These are phyloP conservation scores for Beauveria sp. DNA, from an alignment of 2,329 filamentous ascomycete species.

Conservation along the genomic window DNA sequence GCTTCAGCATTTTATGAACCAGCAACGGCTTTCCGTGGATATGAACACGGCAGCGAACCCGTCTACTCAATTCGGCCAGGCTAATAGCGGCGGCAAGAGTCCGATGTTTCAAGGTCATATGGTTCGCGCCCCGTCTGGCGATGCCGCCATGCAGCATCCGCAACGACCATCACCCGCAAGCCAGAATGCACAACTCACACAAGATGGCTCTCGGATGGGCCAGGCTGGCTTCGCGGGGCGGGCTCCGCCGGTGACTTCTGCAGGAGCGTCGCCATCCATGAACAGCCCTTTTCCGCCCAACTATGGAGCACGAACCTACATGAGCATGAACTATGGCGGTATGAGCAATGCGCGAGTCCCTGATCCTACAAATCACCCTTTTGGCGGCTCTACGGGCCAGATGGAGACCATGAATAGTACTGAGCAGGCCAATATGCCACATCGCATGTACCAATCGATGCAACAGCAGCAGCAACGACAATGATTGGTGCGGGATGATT, in stretches of 20 bases:
- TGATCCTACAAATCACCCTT: background rate
- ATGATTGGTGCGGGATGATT: background rate
- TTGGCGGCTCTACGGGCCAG: conserved; percentile 7
- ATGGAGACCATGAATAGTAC: conserved; percentile 1
- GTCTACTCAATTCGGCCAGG: background rate
- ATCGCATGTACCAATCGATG: conserved; percentile 11
- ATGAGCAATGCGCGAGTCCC: background rate
- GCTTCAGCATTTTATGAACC: conserved; percentile 11
- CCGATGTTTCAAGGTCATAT: conserved; percentile 9
- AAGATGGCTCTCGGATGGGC: conserved; percentile 4
- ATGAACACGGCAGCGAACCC: background rate
- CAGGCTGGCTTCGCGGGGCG: background rate
- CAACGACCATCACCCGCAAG: conserved; percentile 5
- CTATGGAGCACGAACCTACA: conserved; percentile 6
- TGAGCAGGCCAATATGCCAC: conserved; percentile 8
- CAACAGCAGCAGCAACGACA: conserved; percentile 12
- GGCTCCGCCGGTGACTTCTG: background rate
- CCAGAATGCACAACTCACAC: conserved; percentile 1
- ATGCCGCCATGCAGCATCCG: conserved; percentile 8
- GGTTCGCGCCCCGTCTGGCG: conserved; percentile 5
- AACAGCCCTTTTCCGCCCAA: conserved; percentile 2
- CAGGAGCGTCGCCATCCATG: conserved; percentile 4
- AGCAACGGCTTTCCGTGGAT: conserved; percentile 8
- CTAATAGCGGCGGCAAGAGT: conserved; percentile 2
- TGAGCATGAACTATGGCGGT: conserved; percentile 4